phyloP scores from a whole-genome alignment of 805 yeast genomes.

The Saitoella complicata region DNA sequence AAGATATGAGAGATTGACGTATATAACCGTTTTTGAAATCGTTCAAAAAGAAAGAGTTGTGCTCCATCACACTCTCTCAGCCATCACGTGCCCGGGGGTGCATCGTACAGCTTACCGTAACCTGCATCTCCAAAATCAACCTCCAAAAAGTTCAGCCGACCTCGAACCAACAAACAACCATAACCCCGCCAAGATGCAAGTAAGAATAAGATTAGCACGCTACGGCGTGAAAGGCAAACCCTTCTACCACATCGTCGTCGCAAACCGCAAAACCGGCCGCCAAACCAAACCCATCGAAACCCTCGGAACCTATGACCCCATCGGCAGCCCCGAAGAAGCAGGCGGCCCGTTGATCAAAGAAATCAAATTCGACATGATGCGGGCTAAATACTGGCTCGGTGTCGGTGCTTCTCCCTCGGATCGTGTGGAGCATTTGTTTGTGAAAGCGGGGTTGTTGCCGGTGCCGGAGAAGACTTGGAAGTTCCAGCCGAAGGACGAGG shows the following conservation, averaged over 20 bases:
- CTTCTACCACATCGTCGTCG: conserved; percentile 79
- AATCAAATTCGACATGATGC: conserved; percentile 65
- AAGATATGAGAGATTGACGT: no score
- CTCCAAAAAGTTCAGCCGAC: no score
- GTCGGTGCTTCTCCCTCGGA: conserved; percentile 93
- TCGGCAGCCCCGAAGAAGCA: conserved; percentile 44
- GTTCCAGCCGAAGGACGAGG: no score
- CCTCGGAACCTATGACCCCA: conserved; percentile 81
- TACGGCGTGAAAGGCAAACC: conserved; percentile 86
- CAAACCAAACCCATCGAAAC: conserved; percentile 63
- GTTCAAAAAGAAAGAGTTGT: no score
- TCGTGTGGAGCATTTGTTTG: conserved; percentile 57
- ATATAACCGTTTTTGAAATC: no score
- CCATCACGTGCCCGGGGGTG: no score
- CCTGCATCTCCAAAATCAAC: no score
- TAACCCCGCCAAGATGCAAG: conserved; percentile 18
- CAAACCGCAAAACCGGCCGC: conserved; percentile 30
- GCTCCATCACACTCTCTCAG: no score
- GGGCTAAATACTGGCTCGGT: conserved; percentile 92
- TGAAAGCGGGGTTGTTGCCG: conserved; percentile 28
- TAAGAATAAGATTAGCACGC: conserved; percentile 78
- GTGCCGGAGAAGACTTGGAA: no score
- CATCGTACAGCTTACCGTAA: no score
- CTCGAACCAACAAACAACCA: no score
- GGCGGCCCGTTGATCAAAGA: conserved; percentile 53